These are phyloP conservation scores for Termitomyces sp. DNA, from an alignment of 768 basidiomycete genomes.

Conservation along the genomic window DNA sequence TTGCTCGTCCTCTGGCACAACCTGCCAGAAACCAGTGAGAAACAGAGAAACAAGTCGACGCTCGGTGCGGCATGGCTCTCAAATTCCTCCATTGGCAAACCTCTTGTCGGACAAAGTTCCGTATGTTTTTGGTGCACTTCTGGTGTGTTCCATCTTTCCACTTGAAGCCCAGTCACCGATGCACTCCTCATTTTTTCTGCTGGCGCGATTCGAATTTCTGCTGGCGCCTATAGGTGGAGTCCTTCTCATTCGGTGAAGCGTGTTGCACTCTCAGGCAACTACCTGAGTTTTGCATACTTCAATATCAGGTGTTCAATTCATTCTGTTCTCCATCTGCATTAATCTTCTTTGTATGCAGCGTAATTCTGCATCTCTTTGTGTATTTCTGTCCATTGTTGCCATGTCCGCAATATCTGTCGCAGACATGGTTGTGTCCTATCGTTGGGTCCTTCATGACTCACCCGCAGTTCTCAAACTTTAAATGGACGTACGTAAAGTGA, in stretches of 20 bases:
- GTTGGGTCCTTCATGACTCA: conserved; percentile 20
- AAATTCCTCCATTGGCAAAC: not conserved
- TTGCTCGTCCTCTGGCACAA: not conserved
- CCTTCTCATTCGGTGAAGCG: conserved; percentile 10
- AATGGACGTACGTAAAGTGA: not conserved
- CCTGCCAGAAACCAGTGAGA: not conserved
- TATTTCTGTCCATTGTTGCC: conserved; percentile 24
- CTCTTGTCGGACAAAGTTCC: not conserved
- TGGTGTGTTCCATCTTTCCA: not conserved
- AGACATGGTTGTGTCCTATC: conserved; percentile 27
- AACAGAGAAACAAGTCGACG: not conserved
- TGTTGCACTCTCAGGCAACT: not conserved
- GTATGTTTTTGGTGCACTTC: not conserved
- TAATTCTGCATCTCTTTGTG: conserved; percentile 20
- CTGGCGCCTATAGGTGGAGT: conserved; percentile 3
- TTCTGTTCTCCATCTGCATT: conserved; percentile 30
- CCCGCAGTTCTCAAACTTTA: conserved; percentile 9
- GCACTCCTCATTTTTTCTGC: not conserved
- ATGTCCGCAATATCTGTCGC: conserved; percentile 32
- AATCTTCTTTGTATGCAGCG: conserved; percentile 26
- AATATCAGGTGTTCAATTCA: conserved; percentile 27
- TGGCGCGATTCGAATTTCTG: not conserved
- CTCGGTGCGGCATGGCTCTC: not conserved
- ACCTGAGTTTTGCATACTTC: not conserved
- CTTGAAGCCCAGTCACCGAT: not conserved